Evolutionary conservation across 495 filamentous ascomycete species (phyloP).

Genomic region (Daldinia decipiens): DNA sequence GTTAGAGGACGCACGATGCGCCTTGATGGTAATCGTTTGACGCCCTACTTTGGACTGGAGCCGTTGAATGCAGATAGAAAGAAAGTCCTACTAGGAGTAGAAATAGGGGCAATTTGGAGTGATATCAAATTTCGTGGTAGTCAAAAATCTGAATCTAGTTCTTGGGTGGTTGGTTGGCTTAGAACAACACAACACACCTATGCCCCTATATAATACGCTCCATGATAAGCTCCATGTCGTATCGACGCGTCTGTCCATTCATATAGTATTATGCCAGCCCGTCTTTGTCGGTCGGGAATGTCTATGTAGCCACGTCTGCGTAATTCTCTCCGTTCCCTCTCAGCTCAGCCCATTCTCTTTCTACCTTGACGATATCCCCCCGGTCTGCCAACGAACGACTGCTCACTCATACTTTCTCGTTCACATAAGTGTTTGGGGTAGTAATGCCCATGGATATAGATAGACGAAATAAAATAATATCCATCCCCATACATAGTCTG

Average conservation of each 20-base stretch:
- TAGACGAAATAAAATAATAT: conserved; percentile 38
- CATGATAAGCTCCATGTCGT: conserved; percentile 1
- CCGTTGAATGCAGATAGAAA: conserved; percentile 2
- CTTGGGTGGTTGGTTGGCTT: conserved; percentile 11
- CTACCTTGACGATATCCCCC: conserved; percentile 11
- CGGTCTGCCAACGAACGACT: conserved; percentile 38
- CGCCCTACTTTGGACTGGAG: conserved; percentile 4
- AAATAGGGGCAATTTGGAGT: neutral
- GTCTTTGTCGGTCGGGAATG: neutral
- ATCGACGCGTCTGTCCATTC: conserved; percentile 29
- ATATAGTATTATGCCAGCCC: conserved; percentile 31
- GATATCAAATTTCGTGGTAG: conserved; percentile 23
- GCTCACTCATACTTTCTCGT: conserved; percentile 3
- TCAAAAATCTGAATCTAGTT: conserved; percentile 33
- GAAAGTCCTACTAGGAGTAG: neutral
- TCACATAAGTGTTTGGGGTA: conserved; percentile 8
- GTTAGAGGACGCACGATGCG: conserved; percentile 16
- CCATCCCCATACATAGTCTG: conserved; percentile 26
- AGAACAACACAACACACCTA: conserved; percentile 13
- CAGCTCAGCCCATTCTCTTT: neutral
- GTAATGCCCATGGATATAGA: conserved; percentile 25
- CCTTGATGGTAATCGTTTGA: conserved; percentile 36
- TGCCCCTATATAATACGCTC: conserved; percentile 16
- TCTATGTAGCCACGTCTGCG: conserved; percentile 39
- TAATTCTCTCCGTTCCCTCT: conserved; percentile 2